Conservation (phyloP, 2,329 filamentous ascomycete species). For the Penicillium sp. region DNA sequence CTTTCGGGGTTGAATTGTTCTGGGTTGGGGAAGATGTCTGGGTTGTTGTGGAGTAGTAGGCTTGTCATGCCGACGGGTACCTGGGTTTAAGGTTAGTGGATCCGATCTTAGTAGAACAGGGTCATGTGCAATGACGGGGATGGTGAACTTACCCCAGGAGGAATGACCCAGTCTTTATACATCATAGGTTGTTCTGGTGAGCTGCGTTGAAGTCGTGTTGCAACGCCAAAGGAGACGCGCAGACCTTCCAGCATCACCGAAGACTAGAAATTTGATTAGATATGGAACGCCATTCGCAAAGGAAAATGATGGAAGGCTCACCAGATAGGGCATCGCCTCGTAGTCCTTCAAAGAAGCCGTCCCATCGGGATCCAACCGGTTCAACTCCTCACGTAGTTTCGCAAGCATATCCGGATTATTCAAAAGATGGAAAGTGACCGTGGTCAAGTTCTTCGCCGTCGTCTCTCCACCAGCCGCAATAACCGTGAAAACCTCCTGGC, state of each 20-base stretch:
- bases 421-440: conserved; percentile 36
- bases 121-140: not conserved
- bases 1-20: conserved; percentile 41
- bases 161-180: conserved; percentile 37
- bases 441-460: conserved; percentile 28
- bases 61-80: conserved; percentile 44
- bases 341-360: conserved; percentile 26
- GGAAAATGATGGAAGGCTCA: conserved; percentile 8
- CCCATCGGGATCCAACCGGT: conserved; percentile 27
- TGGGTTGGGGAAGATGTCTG: conserved; percentile 41
- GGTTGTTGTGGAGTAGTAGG: conserved; percentile 39
- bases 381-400: conserved; percentile 30
- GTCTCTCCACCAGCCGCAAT: conserved; percentile 35
- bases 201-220: conserved; percentile 34
- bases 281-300: not conserved
- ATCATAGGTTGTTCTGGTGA: conserved; percentile 30
- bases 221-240: conserved; percentile 27
- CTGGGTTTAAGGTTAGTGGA: conserved; percentile 15
- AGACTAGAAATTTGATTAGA: not conserved
- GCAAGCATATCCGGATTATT: conserved; percentile 28
- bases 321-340: conserved; percentile 33
- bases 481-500: conserved; percentile 31
- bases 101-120: too few relatives aligned
- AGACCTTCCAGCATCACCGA: conserved; percentile 1
- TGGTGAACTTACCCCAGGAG: conserved; percentile 29